phyloP scores from a whole-genome alignment of 306 rosid genomes.

The Luffa aegyptiaca region DNA sequence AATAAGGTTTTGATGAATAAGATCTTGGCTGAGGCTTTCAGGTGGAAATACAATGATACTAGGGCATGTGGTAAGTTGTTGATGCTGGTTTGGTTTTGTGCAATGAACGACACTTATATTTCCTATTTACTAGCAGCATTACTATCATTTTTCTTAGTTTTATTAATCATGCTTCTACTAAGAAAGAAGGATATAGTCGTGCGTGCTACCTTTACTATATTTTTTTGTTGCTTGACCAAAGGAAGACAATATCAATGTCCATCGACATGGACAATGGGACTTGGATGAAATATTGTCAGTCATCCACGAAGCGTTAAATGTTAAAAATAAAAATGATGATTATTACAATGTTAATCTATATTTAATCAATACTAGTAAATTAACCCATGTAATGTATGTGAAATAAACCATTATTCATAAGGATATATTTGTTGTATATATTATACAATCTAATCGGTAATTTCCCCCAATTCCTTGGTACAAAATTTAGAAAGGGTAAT shows the following conservation, averaged over 20 bases:
- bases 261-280: background rate
- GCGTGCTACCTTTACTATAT: background rate
- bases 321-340: background rate
- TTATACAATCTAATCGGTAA: background rate
- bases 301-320: background rate
- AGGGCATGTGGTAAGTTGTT: conserved; percentile 16
- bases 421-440: background rate
- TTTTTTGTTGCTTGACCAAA: background rate
- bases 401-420: background rate
- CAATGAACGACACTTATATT: background rate
- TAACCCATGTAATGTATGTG: background rate
- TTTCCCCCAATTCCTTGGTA: background rate
- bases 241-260: background rate
- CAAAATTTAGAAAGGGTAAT: background rate
- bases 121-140: background rate
- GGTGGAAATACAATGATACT: conserved; percentile 41
- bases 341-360: background rate
- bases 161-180: background rate
- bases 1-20: conserved; percentile 31
- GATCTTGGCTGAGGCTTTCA: conserved; percentile 55
- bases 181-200: background rate
- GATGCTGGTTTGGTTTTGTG: background rate
- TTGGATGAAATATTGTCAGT: background rate
- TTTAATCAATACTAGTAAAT: background rate
- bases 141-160: background rate